Conservation (phyloP, 148 eudicot species). For the Amaranthus hypochondriacus region DNA sequence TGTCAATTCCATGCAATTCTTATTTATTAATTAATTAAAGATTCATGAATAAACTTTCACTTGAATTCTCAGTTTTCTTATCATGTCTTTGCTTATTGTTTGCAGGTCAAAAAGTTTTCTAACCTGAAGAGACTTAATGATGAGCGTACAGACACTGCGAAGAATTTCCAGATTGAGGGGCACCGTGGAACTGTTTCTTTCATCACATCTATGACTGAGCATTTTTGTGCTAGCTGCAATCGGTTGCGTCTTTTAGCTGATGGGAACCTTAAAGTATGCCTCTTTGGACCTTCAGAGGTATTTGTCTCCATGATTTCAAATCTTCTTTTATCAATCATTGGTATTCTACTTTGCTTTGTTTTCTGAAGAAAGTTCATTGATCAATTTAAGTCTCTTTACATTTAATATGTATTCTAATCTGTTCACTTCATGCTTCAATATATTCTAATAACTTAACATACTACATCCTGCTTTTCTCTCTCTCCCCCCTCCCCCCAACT, state of each 20-base stretch:
- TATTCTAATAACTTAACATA: background rate
- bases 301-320: slow-evolving; percentile 8
- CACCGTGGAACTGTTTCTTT: slow-evolving; percentile 87
- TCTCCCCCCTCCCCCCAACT: no score
- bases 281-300: slow-evolving; percentile 96
- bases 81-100: background rate
- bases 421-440: background rate
- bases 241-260: slow-evolving; percentile 89
- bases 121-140: slow-evolving; percentile 54
- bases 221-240: slow-evolving; percentile 92
- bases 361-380: background rate
- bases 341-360: background rate
- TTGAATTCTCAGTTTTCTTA: background rate
- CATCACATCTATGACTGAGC: slow-evolving; percentile 97
- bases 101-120: slow-evolving; percentile 58
- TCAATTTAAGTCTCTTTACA: background rate
- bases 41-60: background rate
- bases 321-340: background rate
- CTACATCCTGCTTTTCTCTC: no score
- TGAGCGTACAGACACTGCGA: slow-evolving; percentile 85
- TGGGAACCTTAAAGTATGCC: slow-evolving; percentile 95
- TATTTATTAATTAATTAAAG: background rate
- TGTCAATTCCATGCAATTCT: slow-evolving; percentile 27
- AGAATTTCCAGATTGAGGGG: slow-evolving; percentile 84
- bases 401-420: background rate